Conservation (phyloP, 2,329 filamentous ascomycete genomes). For the Hymenoscyphus fructigenus region DNA sequence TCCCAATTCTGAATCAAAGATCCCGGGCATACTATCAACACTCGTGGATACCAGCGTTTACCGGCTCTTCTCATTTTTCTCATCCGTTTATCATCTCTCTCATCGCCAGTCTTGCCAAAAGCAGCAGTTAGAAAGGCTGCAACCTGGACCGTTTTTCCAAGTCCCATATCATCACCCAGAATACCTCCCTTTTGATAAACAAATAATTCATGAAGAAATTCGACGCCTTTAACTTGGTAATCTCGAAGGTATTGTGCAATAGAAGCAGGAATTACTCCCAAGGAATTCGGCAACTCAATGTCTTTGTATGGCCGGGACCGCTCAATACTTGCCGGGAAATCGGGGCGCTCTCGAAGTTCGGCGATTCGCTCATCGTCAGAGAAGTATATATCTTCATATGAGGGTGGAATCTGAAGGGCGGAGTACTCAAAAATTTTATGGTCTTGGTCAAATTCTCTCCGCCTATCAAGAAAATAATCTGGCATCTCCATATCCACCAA, state of each 20-base stretch:
- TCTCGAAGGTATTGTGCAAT: constrained; percentile 90
- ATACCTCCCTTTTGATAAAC: constrained; percentile 90
- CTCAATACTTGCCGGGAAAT: constrained; percentile 59
- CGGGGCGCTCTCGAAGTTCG: constrained; percentile 66
- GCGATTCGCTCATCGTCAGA: constrained; percentile 66
- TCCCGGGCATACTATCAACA: constrained; percentile 85
- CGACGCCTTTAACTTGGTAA: constrained; percentile 84
- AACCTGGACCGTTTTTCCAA: constrained; percentile 96
- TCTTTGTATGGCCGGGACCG: constrained; percentile 72
- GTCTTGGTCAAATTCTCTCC: constrained; percentile 66
- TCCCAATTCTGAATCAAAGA: constrained; percentile 90
- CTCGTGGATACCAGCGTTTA: constrained; percentile 74
- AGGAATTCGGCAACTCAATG: constrained; percentile 71
- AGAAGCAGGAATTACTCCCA: constrained; percentile 79
- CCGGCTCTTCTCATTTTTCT: constrained; percentile 70
- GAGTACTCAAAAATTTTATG: constrained; percentile 59
- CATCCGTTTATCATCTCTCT: constrained; percentile 82
- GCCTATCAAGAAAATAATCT: constrained; percentile 69
- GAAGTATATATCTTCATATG: constrained; percentile 73
- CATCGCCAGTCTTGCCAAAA: constrained; percentile 91
- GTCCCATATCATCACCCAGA: constrained; percentile 90
- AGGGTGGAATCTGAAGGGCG: constrained; percentile 74
- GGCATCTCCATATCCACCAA: constrained; percentile 51
- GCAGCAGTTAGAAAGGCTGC: constrained; percentile 87
- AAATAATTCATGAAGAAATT: constrained; percentile 84